phyloP scores from a whole-genome alignment of 805 yeast genomes.

The Henningerozyma blattae region DNA sequence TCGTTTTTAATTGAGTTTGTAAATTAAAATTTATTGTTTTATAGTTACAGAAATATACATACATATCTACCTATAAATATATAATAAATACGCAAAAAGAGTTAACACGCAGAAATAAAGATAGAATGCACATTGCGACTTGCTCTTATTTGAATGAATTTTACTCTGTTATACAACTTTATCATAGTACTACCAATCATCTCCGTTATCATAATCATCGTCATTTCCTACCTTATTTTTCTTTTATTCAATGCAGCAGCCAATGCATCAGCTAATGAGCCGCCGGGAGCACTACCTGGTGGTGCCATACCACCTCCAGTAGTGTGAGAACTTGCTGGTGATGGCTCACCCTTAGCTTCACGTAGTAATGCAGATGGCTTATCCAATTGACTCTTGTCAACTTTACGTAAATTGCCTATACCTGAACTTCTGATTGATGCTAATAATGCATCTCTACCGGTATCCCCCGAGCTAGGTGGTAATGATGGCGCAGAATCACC shows the following conservation, averaged over 20 bases:
- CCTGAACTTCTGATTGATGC: slow-evolving; percentile 82
- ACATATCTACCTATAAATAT: not conserved
- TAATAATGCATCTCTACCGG: slow-evolving; percentile 67
- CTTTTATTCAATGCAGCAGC: slow-evolving; percentile 77
- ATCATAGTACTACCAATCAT: slow-evolving; percentile 47
- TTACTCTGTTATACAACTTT: not conserved
- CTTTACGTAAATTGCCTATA: slow-evolving; percentile 53
- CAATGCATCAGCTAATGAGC: slow-evolving; percentile 70
- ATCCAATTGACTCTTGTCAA: slow-evolving; percentile 76
- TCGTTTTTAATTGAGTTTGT: too few relatives aligned
- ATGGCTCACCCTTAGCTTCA: slow-evolving; percentile 54
- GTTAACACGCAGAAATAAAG: not conserved
- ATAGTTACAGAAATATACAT: not conserved
- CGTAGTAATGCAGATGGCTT: slow-evolving; percentile 61
- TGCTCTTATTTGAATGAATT: not conserved
- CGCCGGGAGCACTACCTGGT: slow-evolving; percentile 31
- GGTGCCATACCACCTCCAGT: slow-evolving; percentile 25
- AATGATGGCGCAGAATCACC: slow-evolving; percentile 2
- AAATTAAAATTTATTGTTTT: too few relatives aligned
- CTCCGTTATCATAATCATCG: slow-evolving; percentile 76
- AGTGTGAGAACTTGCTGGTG: slow-evolving; percentile 23
- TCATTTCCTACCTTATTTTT: slow-evolving; percentile 84
- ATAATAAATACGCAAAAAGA: not conserved
- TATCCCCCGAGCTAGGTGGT: slow-evolving; percentile 31
- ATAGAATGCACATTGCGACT: too few relatives aligned